Conservation (phyloP, 1,284 basidiomycete species). For the Pholiota adiposa region DNA sequence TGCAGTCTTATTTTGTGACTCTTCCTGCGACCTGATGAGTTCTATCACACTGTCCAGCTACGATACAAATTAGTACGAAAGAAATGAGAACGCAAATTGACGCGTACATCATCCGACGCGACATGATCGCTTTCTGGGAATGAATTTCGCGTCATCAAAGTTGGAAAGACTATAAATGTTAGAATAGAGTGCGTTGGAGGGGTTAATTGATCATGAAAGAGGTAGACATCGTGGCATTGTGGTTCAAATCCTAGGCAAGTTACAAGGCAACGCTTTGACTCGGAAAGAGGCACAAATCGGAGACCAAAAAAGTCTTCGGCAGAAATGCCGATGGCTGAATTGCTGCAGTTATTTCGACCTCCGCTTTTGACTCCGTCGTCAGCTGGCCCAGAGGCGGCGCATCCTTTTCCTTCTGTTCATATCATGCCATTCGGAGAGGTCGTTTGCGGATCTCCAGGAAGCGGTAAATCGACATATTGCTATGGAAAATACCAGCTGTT, state of each 20-base stretch:
- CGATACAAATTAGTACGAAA: not conserved
- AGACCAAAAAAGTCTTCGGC: too few relatives aligned
- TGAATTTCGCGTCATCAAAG: not conserved
- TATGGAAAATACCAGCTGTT: conserved; percentile 94
- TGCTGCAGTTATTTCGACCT: too few relatives aligned
- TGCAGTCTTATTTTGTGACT: not conserved
- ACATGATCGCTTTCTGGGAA: conserved; percentile 17
- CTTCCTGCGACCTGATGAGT: conserved; percentile 18
- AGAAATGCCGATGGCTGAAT: too few relatives aligned
- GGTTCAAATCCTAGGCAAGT: not conserved
- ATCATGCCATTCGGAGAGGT: conserved; percentile 85
- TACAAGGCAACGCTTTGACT: too few relatives aligned
- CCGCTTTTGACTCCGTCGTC: too few relatives aligned
- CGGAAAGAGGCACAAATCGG: too few relatives aligned
- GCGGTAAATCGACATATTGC: conserved; percentile 94
- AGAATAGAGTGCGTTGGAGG: not conserved
- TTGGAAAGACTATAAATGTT: not conserved
- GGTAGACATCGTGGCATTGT: not conserved
- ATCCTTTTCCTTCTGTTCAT: not conserved
- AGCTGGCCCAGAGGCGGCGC: too few relatives aligned
- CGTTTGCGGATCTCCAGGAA: conserved; percentile 91
- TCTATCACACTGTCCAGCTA: conserved; percentile 24
- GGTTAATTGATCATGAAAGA: not conserved
- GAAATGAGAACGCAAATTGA: not conserved
- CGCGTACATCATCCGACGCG: conserved; percentile 31